phyloP scores from a whole-genome alignment of 352 stramenopile species.

The Globisporangium nodosum region DNA sequence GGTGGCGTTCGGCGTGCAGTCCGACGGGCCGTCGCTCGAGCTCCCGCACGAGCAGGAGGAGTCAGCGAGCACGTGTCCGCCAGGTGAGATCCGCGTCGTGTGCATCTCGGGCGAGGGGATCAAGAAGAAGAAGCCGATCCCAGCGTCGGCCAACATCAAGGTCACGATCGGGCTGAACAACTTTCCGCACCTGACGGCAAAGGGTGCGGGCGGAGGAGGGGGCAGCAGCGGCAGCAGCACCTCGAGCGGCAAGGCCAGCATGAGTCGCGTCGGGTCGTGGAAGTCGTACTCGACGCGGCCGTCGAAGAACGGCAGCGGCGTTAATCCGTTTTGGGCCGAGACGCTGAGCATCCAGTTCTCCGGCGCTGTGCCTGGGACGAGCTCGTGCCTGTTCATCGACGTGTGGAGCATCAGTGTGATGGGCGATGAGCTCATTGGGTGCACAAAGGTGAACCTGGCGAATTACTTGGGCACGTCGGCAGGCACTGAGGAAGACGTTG shows the following conservation, averaged over 20 bases:
- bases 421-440: constrained; percentile 73
- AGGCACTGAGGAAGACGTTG: constrained; percentile 63
- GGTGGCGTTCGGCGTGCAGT: constrained; percentile 67
- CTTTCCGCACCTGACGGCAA: constrained; percentile 62
- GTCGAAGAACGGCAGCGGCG: constrained; percentile 44
- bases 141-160: constrained; percentile 37
- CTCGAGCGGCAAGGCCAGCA: constrained; percentile 23
- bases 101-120: constrained; percentile 64
- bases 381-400: constrained; percentile 65
- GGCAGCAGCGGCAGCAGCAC: constrained; percentile 6
- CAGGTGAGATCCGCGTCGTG: constrained; percentile 75
- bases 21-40: constrained; percentile 46
- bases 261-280: constrained; percentile 46
- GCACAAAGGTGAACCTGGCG: constrained; percentile 72
- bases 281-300: constrained; percentile 61
- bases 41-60: constrained; percentile 61
- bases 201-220: constrained; percentile 18
- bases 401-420: constrained; percentile 74
- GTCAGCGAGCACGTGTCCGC: constrained; percentile 56
- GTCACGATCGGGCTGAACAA: constrained; percentile 66
- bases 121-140: constrained; percentile 43
- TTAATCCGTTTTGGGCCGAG: constrained; percentile 72
- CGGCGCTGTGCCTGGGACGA: constrained; percentile 68
- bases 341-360: constrained; percentile 73
- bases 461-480: constrained; percentile 57